Evolutionary conservation across 805 yeast genomes (phyloP).

Genomic region (Candida argentea): DNA sequence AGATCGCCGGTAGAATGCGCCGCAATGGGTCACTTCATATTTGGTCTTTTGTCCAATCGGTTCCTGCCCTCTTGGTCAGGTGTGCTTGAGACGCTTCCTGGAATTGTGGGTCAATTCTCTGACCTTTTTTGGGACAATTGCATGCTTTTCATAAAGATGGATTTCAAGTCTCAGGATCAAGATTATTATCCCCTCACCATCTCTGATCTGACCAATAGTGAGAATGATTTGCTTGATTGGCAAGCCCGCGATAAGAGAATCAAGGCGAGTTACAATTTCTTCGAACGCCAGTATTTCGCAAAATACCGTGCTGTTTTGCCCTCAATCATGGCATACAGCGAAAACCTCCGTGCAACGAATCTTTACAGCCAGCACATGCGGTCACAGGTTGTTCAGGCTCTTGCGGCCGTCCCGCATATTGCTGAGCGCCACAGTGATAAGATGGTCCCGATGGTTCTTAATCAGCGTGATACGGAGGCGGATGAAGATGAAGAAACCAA

Average conservation of each 20-base stretch:
- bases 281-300: slow-evolving; percentile 11
- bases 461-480: slow-evolving; percentile 9
- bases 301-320: slow-evolving; percentile 22
- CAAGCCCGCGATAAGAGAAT: slow-evolving; percentile 37
- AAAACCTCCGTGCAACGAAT: slow-evolving; percentile 24
- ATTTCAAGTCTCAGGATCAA: slow-evolving; percentile 11
- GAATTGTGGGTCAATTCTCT: slow-evolving; percentile 25
- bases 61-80: slow-evolving; percentile 86
- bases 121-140: slow-evolving; percentile 48
- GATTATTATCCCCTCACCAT: slow-evolving; percentile 4
- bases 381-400: slow-evolving; percentile 45
- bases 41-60: slow-evolving; percentile 61
- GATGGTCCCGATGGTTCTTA: slow-evolving; percentile 49
- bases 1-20: too few relatives aligned
- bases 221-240: slow-evolving; percentile 18
- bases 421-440: slow-evolving; percentile 56
- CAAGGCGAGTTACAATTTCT: slow-evolving; percentile 25
- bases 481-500: slow-evolving; percentile 18
- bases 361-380: slow-evolving; percentile 39
- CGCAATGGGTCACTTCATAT: slow-evolving; percentile 11
- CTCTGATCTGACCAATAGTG: slow-evolving; percentile 2
- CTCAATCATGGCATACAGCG: slow-evolving; percentile 29
- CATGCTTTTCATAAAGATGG: slow-evolving; percentile 18
- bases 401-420: slow-evolving; percentile 48
- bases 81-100: slow-evolving; percentile 49